These are phyloP conservation scores for Fusarium pseudocircinatum DNA, from an alignment of 2,329 filamentous ascomycete species.

Conservation along the genomic window DNA sequence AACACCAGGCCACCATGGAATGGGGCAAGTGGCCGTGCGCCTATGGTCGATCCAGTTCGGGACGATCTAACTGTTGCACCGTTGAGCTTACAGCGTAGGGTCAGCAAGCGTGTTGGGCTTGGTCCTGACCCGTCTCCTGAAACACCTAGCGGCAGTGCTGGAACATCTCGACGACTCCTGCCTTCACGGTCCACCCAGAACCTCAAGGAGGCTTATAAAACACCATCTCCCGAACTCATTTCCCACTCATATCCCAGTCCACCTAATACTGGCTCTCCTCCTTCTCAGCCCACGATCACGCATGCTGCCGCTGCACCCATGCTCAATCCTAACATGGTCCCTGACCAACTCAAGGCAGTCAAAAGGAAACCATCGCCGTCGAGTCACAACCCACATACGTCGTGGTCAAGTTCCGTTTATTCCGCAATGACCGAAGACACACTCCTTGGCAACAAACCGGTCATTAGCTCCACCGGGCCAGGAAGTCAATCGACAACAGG, in stretches of 20 bases:
- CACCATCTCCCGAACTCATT: conserved; percentile 36
- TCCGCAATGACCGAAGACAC: conserved; percentile 44
- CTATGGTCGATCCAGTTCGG: conserved; percentile 70
- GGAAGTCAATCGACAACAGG: conserved; percentile 38
- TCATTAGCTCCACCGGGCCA: conserved; percentile 18
- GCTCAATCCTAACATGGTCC: conserved; percentile 34
- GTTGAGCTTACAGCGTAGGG: conserved; percentile 65
- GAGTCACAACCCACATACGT: conserved; percentile 42
- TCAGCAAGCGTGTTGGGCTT: conserved; percentile 53
- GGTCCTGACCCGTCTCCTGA: conserved; percentile 47
- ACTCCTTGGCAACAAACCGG: conserved; percentile 21
- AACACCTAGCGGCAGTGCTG: conserved; percentile 45
- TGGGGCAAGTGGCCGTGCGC: conserved; percentile 74
- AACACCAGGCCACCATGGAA: conserved; percentile 72
- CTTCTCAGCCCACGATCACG: conserved; percentile 21
- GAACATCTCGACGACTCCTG: conserved; percentile 49
- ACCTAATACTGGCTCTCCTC: conserved; percentile 44
- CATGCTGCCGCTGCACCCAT: conserved; percentile 33
- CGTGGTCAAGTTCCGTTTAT: conserved; percentile 51
- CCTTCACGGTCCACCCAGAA: conserved; percentile 49
- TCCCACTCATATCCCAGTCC: conserved; percentile 48
- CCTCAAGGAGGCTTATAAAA: conserved; percentile 42
- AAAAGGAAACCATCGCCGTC: conserved; percentile 57
- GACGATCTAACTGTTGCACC: conserved; percentile 67
- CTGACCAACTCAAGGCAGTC: conserved; percentile 51